These are phyloP conservation scores for Eimeria tenella DNA, from an alignment of 169 alveolate species.

Conservation along the genomic window DNA sequence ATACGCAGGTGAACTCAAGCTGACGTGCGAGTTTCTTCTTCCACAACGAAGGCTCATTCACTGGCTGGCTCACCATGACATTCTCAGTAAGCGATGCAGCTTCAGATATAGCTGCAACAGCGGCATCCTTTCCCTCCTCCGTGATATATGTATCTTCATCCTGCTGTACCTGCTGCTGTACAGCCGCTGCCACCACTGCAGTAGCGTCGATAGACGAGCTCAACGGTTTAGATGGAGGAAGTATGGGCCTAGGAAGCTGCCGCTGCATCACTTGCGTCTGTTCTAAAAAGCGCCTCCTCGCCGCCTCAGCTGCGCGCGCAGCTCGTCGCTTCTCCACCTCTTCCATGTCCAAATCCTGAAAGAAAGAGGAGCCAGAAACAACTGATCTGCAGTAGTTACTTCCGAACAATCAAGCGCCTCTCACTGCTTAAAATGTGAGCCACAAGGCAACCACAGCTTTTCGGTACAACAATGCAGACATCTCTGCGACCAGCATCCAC, in stretches of 20 bases:
- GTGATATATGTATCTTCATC: conserved; percentile 38
- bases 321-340: conserved; percentile 70
- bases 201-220: conserved; percentile 41
- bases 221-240: conserved; percentile 48
- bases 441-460: too few species aligned
- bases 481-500: too few species aligned
- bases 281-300: conserved; percentile 51
- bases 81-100: conserved; percentile 55
- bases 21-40: too few species aligned
- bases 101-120: conserved; percentile 60
- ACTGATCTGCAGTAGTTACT: not conserved
- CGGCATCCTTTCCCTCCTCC: conserved; percentile 61
- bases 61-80: conserved; percentile 35
- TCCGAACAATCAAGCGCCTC: too few species aligned
- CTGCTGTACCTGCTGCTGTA: conserved; percentile 69
- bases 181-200: conserved; percentile 59
- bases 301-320: conserved; percentile 68
- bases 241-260: conserved; percentile 69
- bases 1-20: too few species aligned
- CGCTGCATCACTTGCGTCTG: conserved; percentile 70
- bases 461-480: too few species aligned
- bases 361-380: not conserved
- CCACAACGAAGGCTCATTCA: too few species aligned
- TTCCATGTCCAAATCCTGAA: conserved; percentile 71
- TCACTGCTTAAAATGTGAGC: too few species aligned